phyloP scores from a whole-genome alignment of 768 basidiomycete species.

The Obba rivulosa region DNA sequence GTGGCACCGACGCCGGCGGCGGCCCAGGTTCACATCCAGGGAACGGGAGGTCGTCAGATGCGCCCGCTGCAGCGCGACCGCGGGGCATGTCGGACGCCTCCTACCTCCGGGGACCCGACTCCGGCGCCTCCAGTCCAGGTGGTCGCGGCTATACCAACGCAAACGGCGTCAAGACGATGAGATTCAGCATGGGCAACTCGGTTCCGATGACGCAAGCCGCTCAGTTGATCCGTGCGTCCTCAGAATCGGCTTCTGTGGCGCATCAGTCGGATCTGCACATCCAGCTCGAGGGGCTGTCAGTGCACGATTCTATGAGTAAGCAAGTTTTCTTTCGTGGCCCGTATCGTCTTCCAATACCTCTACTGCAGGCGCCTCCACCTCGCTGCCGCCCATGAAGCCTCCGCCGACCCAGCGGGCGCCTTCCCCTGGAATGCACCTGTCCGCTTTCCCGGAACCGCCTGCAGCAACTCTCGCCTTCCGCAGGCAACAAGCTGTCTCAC shows the following conservation, averaged over 20 bases:
- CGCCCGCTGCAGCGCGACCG: slow-evolving; percentile 40
- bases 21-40: slow-evolving; percentile 10
- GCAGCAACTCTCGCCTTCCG: slow-evolving; percentile 19
- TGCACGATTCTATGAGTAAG: too few relatives aligned
- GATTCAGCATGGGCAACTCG: too few relatives aligned
- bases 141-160: slow-evolving; percentile 1
- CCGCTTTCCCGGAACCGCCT: slow-evolving; percentile 17
- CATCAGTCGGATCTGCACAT: too few relatives aligned
- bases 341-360: slow-evolving; percentile 1
- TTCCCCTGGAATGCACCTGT: not conserved
- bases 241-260: too few relatives aligned
- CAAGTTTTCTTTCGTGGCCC: too few relatives aligned
- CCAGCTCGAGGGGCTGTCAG: too few relatives aligned
- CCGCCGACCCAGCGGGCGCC: not conserved
- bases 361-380: slow-evolving; percentile 3
- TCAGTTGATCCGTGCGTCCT: too few relatives aligned
- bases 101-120: slow-evolving; percentile 23
- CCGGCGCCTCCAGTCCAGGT: slow-evolving; percentile 13
- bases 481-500: slow-evolving; percentile 19
- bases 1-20: slow-evolving; percentile 21
- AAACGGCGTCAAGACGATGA: slow-evolving; percentile 8
- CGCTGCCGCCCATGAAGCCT: slow-evolving; percentile 2
- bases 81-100: slow-evolving; percentile 74
- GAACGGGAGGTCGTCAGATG: slow-evolving; percentile 13
- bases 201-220: too few relatives aligned